These are phyloP conservation scores for Tylopilus orsonianus DNA, from an alignment of 1,284 basidiomycete species.

Conservation along the genomic window DNA sequence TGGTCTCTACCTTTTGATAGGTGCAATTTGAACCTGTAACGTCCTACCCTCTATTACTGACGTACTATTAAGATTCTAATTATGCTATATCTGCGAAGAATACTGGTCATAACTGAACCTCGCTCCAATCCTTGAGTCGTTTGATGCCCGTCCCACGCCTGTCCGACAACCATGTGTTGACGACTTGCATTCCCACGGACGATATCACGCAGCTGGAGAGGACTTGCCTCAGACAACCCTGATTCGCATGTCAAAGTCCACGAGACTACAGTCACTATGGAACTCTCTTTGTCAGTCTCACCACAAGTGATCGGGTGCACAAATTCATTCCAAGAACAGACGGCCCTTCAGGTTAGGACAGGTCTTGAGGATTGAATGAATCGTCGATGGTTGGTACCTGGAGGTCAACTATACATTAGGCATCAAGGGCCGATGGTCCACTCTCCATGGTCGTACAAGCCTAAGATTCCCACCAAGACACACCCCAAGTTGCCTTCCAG, in stretches of 20 bases:
- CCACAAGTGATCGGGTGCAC: background rate
- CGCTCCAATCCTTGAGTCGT: too few relatives aligned
- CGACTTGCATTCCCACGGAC: background rate
- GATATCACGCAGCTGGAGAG: background rate
- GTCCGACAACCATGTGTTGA: too few relatives aligned
- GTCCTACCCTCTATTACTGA: background rate
- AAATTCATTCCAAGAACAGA: constrained; percentile 1
- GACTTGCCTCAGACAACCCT: background rate
- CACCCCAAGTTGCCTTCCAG: too few relatives aligned
- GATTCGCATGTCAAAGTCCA: constrained; percentile 5
- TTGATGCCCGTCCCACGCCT: too few relatives aligned
- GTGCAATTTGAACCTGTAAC: too few relatives aligned
- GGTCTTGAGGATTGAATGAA: background rate
- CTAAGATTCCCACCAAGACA: background rate
- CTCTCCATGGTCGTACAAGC: too few relatives aligned
- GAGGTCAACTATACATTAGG: background rate
- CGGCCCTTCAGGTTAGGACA: background rate
- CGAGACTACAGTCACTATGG: background rate
- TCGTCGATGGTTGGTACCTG: background rate
- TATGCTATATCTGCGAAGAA: too few relatives aligned
- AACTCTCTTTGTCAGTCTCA: background rate
- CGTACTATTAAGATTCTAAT: background rate
- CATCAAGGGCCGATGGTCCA: too few relatives aligned
- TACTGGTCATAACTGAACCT: too few relatives aligned
- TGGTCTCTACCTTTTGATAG: background rate